A percentile compares a stretch with the other conserved stretches of the same genome.
Conservation (phyloP, 495 filamentous ascomycete genomes). For the Paragyromitra xinjiangensis region DNA sequence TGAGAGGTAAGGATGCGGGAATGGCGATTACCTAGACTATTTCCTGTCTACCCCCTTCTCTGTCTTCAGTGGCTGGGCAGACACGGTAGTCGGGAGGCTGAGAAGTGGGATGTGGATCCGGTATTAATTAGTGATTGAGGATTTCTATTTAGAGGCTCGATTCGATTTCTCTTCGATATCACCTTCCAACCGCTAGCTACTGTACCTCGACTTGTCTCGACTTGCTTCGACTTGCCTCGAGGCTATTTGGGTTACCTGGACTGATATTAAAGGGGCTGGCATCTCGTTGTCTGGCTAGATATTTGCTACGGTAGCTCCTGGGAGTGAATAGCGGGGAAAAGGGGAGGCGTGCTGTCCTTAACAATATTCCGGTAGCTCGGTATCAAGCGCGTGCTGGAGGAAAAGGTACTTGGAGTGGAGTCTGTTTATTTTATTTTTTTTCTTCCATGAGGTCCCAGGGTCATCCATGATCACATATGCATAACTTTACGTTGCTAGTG, state of each 20-base stretch:
- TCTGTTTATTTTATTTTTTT: slow-evolving; percentile 4
- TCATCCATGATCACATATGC: slow-evolving; percentile 51
- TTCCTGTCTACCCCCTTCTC: background rate
- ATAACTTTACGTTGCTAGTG: slow-evolving; percentile 45
- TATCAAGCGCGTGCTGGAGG: slow-evolving; percentile 25
- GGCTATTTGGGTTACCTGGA: slow-evolving; percentile 29
- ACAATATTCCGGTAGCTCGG: slow-evolving; percentile 48
- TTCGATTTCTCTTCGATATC: background rate
- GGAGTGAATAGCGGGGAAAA: slow-evolving; percentile 25
- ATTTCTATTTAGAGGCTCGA: slow-evolving; percentile 31
- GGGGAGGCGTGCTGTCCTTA: background rate
- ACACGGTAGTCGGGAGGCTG: slow-evolving; percentile 11
- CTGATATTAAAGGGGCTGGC: slow-evolving; percentile 6
- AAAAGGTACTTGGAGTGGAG: slow-evolving; percentile 20
- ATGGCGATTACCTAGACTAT: slow-evolving; percentile 15
- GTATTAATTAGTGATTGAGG: slow-evolving; percentile 15
- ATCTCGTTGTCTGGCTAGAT: slow-evolving; percentile 9
- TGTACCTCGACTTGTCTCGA: too few relatives aligned
- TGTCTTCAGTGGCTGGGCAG: slow-evolving; percentile 26
- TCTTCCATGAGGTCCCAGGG: slow-evolving; percentile 29
- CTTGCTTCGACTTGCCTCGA: background rate
- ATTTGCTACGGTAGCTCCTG: slow-evolving; percentile 17
- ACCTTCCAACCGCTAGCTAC: too few relatives aligned
- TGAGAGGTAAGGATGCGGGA: slow-evolving; percentile 36
- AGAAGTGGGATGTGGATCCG: slow-evolving; percentile 15